These are phyloP conservation scores for Chytriomyces sp. DNA, from an alignment of 192 early-diverging fungal species.

Conservation along the genomic window DNA sequence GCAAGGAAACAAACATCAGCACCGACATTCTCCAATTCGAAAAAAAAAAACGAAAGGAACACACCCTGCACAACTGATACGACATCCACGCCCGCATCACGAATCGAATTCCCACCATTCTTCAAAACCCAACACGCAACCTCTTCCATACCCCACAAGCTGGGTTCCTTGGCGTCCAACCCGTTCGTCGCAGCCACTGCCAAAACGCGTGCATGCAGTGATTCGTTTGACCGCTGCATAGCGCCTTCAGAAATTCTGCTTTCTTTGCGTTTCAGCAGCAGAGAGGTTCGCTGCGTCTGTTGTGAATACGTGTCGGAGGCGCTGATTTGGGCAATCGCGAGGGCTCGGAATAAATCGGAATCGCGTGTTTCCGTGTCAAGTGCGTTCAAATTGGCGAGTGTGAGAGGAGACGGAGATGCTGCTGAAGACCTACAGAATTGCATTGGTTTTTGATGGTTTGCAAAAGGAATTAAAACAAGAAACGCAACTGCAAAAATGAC, in stretches of 20 bases:
- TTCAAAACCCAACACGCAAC: background rate
- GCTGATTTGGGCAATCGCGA: background rate
- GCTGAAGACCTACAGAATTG: background rate
- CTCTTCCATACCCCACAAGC: background rate
- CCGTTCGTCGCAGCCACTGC: background rate
- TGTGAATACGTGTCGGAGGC: background rate
- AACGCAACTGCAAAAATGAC: background rate
- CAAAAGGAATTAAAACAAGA: no score
- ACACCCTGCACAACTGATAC: background rate
- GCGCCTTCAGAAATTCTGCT: background rate
- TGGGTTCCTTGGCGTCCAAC: background rate
- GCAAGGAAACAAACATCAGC: background rate
- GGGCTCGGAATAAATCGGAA: background rate
- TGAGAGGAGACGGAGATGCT: background rate
- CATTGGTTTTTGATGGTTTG: no score
- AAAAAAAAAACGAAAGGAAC: no score
- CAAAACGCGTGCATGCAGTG: background rate
- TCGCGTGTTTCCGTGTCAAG: background rate
- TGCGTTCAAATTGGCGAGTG: background rate
- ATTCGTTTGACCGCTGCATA: background rate
- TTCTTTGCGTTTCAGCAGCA: background rate
- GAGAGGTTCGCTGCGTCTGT: background rate
- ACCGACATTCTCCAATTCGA: background rate
- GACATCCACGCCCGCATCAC: background rate
- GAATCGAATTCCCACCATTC: background rate